phyloP scores from a whole-genome alignment of 164 flowering plant species.

The Nelumbo lutea region DNA sequence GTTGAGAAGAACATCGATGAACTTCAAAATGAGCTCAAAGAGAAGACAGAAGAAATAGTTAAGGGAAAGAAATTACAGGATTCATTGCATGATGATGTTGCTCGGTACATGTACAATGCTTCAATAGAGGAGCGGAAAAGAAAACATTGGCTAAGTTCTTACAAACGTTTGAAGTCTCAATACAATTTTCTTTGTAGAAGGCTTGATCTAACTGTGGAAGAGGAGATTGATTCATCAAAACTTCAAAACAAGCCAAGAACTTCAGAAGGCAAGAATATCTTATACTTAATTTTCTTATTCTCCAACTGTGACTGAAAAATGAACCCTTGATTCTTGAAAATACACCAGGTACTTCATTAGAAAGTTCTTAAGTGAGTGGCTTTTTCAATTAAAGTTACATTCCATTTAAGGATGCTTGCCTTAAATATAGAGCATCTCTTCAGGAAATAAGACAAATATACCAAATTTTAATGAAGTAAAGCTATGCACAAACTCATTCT shows the following conservation, averaged over 20 bases:
- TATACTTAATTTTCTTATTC: conserved; percentile 7
- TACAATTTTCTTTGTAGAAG: conserved; percentile 43
- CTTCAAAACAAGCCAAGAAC: conserved; percentile 19
- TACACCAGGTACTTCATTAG: too few species aligned
- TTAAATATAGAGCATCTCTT: not conserved
- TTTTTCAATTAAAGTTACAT: not conserved
- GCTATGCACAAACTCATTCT: not conserved
- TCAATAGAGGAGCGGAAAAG: conserved; percentile 39
- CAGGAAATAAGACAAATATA: not conserved
- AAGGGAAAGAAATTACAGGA: conserved; percentile 30
- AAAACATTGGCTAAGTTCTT: conserved; percentile 26
- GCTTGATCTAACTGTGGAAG: conserved; percentile 34
- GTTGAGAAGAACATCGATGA: conserved; percentile 6
- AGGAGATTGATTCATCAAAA: conserved; percentile 24
- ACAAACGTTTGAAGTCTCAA: conserved; percentile 63
- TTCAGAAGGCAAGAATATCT: conserved; percentile 32
- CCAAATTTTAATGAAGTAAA: not conserved
- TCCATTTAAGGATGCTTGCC: not conserved
- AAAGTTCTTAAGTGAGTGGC: too few species aligned
- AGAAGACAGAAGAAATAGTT: conserved; percentile 24
- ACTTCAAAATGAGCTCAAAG: conserved; percentile 31
- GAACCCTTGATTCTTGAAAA: not conserved
- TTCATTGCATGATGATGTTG: conserved; percentile 36
- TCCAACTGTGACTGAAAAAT: too few species aligned
- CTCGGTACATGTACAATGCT: conserved; percentile 34